Base-by-base conservation (phyloP, 2,329 filamentous ascomycete species). In the Basipetospora sp. region DNA sequence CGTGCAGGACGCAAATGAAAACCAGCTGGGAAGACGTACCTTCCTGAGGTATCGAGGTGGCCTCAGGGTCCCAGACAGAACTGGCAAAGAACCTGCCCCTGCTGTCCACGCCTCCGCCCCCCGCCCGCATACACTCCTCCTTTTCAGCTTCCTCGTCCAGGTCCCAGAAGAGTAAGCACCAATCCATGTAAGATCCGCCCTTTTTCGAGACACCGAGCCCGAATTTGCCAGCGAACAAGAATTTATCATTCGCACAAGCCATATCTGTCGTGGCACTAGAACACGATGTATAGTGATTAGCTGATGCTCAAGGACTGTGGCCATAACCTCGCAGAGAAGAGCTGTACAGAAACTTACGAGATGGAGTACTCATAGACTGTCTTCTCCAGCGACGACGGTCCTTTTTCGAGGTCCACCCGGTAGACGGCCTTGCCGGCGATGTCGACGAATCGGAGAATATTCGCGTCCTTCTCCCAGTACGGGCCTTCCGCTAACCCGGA, bases 381-480 rank as follows among this genome's bases (percentile, higher is more conserved):
- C 32, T 41, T 43, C 13, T 39, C 22, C 4, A 44, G 34, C 6
- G 44, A 46, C 3, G 39, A 37, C 2, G 41, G 41, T 2, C 43
- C 44, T 26, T 46, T 19, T 11, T 37, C 30, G 2, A 46, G 31
- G 20, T 42, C 34, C 3, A 46, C 41, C 2, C 44, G 39, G 22
- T 46, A 46, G 10, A 46, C 43, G 10, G 15, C 27, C 14, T 34
- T 31, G 13, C 41, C 42, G 11, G 41, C 40, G 25, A 46, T 46
- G 29, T 46, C 44, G 4, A 44, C 43, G 33, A 46, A 44, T 16
- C 44, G 44, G 8, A 46, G 41, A n/a, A 46, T n/a, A 26, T 46
- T 46, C 4, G 20, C 41, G 13, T 42, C 32, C 17, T 26, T 17
- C 28, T 46, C 44, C 43, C 39, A 43, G 25, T 40, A 42, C 8